Percentiles rank a stretch among this genome's conserved stretches.
These are phyloP conservation scores for Trifolium subterraneum DNA, from an alignment of 306 rosid genomes.

Conservation along the genomic window DNA sequence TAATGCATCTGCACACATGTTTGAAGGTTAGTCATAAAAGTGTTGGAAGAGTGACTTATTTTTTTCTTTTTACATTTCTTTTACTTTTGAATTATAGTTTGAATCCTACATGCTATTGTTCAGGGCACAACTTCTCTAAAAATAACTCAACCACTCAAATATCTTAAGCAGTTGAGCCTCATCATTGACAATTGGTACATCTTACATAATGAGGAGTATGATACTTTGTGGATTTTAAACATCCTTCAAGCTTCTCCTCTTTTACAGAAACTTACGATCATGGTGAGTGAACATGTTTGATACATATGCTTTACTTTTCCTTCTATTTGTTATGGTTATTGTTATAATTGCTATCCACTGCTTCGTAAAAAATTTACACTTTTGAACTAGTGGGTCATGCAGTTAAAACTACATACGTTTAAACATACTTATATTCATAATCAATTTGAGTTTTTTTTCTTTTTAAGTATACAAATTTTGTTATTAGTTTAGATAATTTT, in stretches of 20 bases:
- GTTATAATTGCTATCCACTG: too few species aligned
- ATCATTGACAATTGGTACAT: too few species aligned
- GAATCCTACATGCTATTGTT: not conserved
- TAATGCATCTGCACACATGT: not conserved
- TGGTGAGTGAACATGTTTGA: not conserved
- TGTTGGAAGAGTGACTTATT: not conserved
- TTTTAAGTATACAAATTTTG: not conserved
- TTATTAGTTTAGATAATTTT: not conserved
- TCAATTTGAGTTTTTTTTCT: not conserved
- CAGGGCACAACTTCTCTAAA: not conserved
- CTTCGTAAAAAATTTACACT: not conserved
- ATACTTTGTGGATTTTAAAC: not conserved
- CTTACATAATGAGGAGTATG: not conserved
- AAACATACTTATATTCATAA: not conserved
- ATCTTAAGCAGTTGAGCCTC: slow-evolving; percentile 8
- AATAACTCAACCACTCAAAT: not conserved
- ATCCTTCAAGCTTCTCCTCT: slow-evolving; percentile 6
- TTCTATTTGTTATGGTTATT: not conserved
- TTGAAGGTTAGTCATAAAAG: not conserved
- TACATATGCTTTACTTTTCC: not conserved
- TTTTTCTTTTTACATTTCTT: not conserved
- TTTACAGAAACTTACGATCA: slow-evolving; percentile 3
- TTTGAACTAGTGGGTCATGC: too few species aligned
- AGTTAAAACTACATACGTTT: not conserved
- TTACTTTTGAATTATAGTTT: not conserved